These are phyloP conservation scores for Holtermannia corniformis DNA, from an alignment of 768 basidiomycete species.

Conservation along the genomic window DNA sequence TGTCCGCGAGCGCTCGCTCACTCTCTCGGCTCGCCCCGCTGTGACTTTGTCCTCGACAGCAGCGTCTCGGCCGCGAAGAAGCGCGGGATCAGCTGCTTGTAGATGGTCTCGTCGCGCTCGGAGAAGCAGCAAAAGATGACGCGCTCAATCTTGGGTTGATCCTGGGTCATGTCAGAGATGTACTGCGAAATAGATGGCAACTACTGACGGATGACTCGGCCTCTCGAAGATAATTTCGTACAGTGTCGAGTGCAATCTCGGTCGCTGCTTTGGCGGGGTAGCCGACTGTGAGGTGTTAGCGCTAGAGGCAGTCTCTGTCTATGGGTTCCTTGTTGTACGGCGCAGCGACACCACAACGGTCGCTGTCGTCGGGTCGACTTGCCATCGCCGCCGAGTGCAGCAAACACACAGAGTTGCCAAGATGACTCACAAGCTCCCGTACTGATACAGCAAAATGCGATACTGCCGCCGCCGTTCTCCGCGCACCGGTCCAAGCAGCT, in stretches of 20 bases:
- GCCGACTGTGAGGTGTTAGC: constrained; percentile 27
- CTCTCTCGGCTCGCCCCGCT: neutral
- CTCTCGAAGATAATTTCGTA: constrained; percentile 23
- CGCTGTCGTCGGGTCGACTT: too few relatives aligned
- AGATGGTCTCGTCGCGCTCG: constrained; percentile 25
- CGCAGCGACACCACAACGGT: too few relatives aligned
- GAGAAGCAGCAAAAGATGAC: constrained; percentile 39
- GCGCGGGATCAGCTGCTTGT: constrained; percentile 16
- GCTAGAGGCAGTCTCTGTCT: neutral
- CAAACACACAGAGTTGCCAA: too few relatives aligned
- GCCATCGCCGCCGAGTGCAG: too few relatives aligned
- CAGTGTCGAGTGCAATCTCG: constrained; percentile 34
- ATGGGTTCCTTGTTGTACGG: too few relatives aligned
- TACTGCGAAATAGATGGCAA: neutral
- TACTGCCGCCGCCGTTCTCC: constrained; percentile 25
- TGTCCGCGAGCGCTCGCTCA: too few relatives aligned
- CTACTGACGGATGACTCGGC: constrained; percentile 18
- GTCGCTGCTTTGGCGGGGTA: constrained; percentile 41
- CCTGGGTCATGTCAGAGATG: neutral
- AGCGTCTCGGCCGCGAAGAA: constrained; percentile 23
- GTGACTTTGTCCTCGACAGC: neutral
- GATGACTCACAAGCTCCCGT: constrained; percentile 38
- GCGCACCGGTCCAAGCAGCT: constrained; percentile 27
- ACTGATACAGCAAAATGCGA: constrained; percentile 40
- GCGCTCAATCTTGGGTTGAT: constrained; percentile 24